Conservation (phyloP, 768 basidiomycete genomes). For the Pisolithus marmoratus region DNA sequence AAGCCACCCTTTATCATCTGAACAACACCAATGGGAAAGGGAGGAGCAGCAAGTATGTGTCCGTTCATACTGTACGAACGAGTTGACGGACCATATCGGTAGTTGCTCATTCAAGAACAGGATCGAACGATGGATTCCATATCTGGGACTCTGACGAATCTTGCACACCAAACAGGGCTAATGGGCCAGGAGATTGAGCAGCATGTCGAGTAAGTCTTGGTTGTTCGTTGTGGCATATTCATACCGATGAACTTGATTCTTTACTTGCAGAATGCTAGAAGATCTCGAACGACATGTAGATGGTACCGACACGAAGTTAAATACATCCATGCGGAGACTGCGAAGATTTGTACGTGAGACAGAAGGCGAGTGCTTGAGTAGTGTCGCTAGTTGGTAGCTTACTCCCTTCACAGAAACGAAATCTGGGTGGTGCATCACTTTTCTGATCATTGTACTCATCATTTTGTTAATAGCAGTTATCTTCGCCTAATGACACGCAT, state of each 20-base stretch:
- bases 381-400: background rate
- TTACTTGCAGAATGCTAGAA: slow-evolving; percentile 59
- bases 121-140: slow-evolving; percentile 87
- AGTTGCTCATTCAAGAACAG: slow-evolving; percentile 87
- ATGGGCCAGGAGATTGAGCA: slow-evolving; percentile 92
- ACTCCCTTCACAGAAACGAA: slow-evolving; percentile 54
- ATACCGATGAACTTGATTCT: background rate
- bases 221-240: background rate
- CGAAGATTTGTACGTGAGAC: slow-evolving; percentile 80
- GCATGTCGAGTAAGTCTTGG: slow-evolving; percentile 73
- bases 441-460: slow-evolving; percentile 76
- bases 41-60: slow-evolving; percentile 77
- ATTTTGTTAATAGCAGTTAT: slow-evolving; percentile 77
- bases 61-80: background rate
- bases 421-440: slow-evolving; percentile 85
- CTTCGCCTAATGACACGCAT: slow-evolving; percentile 41
- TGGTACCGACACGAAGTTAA: slow-evolving; percentile 58
- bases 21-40: slow-evolving; percentile 74
- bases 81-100: background rate
- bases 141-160: slow-evolving; percentile 74
- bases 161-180: slow-evolving; percentile 86
- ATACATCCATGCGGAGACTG: slow-evolving; percentile 60
- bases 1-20: slow-evolving; percentile 17
- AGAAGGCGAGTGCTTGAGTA: slow-evolving; percentile 47
- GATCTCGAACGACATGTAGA: slow-evolving; percentile 76